phyloP scores from a whole-genome alignment of 768 basidiomycete species.

The Chalciporus sphaerocephalus region DNA sequence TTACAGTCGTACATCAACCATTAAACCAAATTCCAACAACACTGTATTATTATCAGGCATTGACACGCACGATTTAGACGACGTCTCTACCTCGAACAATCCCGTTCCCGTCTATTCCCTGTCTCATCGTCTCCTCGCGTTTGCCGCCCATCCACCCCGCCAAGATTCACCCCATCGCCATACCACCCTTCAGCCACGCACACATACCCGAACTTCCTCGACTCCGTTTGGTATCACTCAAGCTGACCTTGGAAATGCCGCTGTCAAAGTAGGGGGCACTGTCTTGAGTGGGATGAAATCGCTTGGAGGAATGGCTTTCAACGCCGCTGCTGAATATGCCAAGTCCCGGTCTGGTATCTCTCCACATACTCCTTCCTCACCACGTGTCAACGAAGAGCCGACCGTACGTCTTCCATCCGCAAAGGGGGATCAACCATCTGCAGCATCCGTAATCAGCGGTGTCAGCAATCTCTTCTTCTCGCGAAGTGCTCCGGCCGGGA shows the following conservation, averaged over 20 bases:
- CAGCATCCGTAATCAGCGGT: conserved; percentile 25
- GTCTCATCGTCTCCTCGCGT: conserved; percentile 61
- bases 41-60: conserved; percentile 39
- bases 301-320: conserved; percentile 56
- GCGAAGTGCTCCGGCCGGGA: conserved; percentile 55
- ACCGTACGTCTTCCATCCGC: conserved; percentile 18
- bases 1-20: conserved; percentile 36
- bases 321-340: conserved; percentile 43
- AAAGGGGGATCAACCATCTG: conserved; percentile 20
- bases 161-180: conserved; percentile 18
- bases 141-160: conserved; percentile 38
- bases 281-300: conserved; percentile 62
- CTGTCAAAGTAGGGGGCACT: conserved; percentile 55
- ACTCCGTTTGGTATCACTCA: conserved; percentile 36
- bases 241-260: conserved; percentile 50
- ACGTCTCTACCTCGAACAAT: conserved; percentile 12
- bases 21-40: conserved; percentile 34
- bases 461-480: conserved; percentile 48
- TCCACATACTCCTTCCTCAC: conserved; percentile 6
- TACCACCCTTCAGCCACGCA: conserved; percentile 16
- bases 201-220: conserved; percentile 24
- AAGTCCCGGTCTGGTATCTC: conserved; percentile 24
- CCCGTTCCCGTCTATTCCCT: conserved; percentile 56
- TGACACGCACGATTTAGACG: conserved; percentile 23
- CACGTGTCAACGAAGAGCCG: conserved; percentile 1